Evolutionary conservation across 169 alveolate genomes (phyloP), one percentile per base, ranked within the genome.

Genomic region (Cryptosporidium tyzzeri): DNA sequence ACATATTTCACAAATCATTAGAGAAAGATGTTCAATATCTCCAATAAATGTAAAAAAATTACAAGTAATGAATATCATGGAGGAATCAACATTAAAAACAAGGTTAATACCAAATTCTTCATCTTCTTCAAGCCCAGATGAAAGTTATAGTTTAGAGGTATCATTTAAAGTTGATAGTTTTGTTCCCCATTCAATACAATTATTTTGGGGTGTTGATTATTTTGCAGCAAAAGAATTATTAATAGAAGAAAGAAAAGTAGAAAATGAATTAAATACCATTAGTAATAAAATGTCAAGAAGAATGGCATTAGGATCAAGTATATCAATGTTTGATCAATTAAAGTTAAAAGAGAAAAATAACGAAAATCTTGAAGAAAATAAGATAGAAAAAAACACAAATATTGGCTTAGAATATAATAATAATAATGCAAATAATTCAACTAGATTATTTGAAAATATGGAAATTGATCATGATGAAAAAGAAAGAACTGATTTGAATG

Each of bases 61-160:
- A 23, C 50, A 33, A 16, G 51, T 80, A 23, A 23, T 44, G 45
- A 58, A 69, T 62, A 61, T 16, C 1, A 23, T 80, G 51, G 89
- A 80, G 8, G 75, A 62, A 16, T 6, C 73, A 35, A 62, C 89
- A 44, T 33, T 80, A 29, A 41, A 65, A n/a, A 80, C 89, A 33
- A 80, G 37, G 37, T 29, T 80, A 50, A 45, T 80, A 37, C 89
- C 71, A 5, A 59, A 62, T 29, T 80, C 89, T 61, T 80, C 89
- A 39, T 80, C 89, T 35, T 80, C 89, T n/a, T 80, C 89, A 18
- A 80, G 39, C 62, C 89, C 89, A 5, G 89, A 80, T 61, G 68
- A 80, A 65, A 62, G 55, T 26, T 80, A 80, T n/a, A 80, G 69
- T 29, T 41, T 80, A 50, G 89, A 80, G 4, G 37, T 80, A 12